Evolutionary conservation across 768 basidiomycete species (phyloP), one percentile per base, ranked within the genome.

Genomic region (Ramaria rubella): DNA sequence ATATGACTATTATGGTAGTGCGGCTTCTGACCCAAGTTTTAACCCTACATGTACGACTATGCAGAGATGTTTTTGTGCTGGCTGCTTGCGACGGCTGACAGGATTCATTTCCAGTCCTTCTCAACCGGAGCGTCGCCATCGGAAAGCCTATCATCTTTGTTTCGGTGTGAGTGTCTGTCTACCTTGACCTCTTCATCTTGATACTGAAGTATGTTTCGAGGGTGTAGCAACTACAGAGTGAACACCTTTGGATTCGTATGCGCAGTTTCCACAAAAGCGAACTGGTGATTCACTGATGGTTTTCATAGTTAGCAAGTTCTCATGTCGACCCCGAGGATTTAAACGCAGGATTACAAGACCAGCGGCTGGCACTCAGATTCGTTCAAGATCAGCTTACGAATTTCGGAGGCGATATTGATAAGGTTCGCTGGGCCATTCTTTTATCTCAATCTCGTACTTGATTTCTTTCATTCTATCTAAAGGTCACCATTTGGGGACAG

Each of bases 401-500:
- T 2, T 87, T 87, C 62, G 84, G 84, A 12, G 85, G 85, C 1
- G 79, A 85, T 66, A 77, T 79, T 14, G 60, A 68, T 12, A 85
- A 82, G 69, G 81, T 74, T 62, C 27, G 62, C 55, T 6, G 14
- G 8, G 26, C n/a, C 1, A 31, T 29, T n/a, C 29, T 21, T 17
- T 45, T 44, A 45, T 24, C 21, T 43, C 23, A n/a, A 48, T 42
- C 23, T 17, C 40, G n/a, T 8, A 42, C 4, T 2, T 42, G 17
- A 42, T 21, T 17, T 42, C n/a, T 21, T n/a, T 42, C 14, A 17
- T 42, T 8, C n/a, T 42, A 19, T 42, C n/a, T 17, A 6, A 14
- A 56, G 55, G 55, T 56, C 44, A 56, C 55, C 17, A 45, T 56
- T 34, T 56, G 55, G 55, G 55, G 55, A 23, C 55, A 56, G 24